Conservation (phyloP, 2,329 filamentous ascomycete species). For the Aspergillus costaricaensis region DNA sequence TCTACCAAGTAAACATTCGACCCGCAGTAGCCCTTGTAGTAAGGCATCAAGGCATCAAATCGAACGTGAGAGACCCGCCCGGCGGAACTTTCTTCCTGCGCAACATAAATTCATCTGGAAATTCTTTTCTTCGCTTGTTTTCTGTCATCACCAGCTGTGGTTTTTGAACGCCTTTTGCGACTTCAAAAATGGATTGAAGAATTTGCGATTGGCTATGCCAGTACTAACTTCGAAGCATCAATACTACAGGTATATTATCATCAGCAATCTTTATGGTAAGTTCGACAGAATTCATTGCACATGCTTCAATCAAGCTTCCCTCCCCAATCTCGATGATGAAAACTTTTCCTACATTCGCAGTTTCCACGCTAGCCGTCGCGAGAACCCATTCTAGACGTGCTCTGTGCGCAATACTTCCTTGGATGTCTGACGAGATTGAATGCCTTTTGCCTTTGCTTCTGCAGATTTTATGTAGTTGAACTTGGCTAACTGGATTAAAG, state of each 20-base stretch:
- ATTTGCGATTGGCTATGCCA: background rate
- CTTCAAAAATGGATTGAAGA: background rate
- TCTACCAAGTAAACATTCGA: background rate
- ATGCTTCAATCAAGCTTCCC: background rate
- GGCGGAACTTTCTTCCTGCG: background rate
- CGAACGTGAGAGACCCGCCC: background rate
- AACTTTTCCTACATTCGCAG: constrained; percentile 47
- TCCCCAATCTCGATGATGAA: constrained; percentile 38
- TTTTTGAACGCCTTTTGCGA: background rate
- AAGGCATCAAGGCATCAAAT: background rate
- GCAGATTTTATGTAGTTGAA: background rate
- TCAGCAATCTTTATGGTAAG: background rate
- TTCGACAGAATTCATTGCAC: background rate
- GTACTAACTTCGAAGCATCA: background rate
- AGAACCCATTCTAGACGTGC: constrained; percentile 37
- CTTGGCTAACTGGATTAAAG: background rate
- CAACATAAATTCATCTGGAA: background rate
- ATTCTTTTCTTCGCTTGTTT: constrained; percentile 2
- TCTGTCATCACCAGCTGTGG: background rate
- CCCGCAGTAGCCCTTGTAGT: background rate
- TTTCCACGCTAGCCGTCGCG: constrained; percentile 43
- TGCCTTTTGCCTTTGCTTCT: background rate
- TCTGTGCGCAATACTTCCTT: constrained; percentile 42
- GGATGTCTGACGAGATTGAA: constrained; percentile 36
- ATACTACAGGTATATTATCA: too few species aligned